Conservation (phyloP, 2,329 filamentous ascomycete species). For the Penicillium sp. region DNA sequence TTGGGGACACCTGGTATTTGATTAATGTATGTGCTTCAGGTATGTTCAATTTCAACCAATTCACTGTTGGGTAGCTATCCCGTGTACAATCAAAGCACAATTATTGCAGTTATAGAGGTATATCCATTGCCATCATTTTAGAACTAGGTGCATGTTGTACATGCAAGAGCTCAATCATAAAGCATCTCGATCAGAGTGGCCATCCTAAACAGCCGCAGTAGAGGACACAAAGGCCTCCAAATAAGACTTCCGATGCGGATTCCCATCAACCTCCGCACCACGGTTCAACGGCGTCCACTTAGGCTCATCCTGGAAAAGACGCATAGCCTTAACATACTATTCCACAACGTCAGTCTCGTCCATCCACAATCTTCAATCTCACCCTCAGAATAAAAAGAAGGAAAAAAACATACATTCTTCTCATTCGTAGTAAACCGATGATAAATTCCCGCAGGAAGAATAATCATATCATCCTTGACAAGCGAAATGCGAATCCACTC, state of each 20-base stretch:
- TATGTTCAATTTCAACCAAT: background rate
- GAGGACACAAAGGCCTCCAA: conserved; percentile 44
- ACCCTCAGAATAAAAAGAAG: too few relatives aligned
- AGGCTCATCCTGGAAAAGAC: conserved; percentile 95
- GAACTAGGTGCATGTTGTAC: background rate
- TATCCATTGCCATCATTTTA: background rate
- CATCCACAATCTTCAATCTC: background rate
- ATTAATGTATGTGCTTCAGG: background rate
- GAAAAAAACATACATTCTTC: conserved; percentile 66
- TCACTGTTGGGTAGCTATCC: background rate
- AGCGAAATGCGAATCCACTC: conserved; percentile 84
- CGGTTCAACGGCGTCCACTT: conserved; percentile 97
- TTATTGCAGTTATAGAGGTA: background rate
- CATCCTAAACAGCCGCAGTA: conserved; percentile 25
- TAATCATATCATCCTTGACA: conserved; percentile 84
- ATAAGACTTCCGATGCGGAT: conserved; percentile 75
- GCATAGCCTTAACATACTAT: conserved; percentile 92
- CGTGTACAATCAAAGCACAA: background rate
- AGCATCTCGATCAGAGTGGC: conserved; percentile 3
- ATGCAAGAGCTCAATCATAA: conserved; percentile 11
- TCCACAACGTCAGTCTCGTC: conserved; percentile 8
- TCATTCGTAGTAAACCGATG: conserved; percentile 95
- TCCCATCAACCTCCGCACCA: conserved; percentile 69
- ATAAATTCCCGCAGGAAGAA: conserved; percentile 91
- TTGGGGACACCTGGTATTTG: conserved; percentile 3